phyloP scores from a whole-genome alignment of 345 rosid species.

The Hibiscus syriacus region DNA sequence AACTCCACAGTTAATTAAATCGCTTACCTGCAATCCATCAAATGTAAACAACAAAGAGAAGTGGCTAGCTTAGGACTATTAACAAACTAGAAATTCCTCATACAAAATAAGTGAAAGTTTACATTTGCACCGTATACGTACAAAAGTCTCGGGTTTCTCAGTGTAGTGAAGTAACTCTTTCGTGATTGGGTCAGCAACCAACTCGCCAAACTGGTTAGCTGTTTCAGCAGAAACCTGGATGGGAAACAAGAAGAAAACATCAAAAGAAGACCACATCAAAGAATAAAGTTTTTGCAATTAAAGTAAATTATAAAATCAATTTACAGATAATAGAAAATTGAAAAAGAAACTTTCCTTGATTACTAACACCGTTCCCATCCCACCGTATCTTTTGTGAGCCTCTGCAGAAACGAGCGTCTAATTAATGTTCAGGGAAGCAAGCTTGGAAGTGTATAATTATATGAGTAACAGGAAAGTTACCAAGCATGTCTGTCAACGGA shows the following conservation, averaged over 20 bases:
- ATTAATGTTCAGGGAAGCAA: background rate
- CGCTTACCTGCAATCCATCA: too few species aligned
- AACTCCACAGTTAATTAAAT: constrained; percentile 76
- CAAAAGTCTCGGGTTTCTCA: constrained; percentile 91
- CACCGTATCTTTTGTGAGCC: too few species aligned
- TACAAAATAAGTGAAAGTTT: background rate
- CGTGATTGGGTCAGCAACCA: constrained; percentile 73
- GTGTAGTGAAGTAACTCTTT: constrained; percentile 79
- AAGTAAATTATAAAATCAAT: background rate
- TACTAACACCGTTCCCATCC: constrained; percentile 76
- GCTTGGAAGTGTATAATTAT: background rate
- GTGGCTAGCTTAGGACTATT: background rate
- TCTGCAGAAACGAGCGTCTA: too few species aligned
- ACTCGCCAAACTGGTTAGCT: constrained; percentile 73
- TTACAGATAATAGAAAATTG: background rate
- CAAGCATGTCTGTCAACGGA: constrained; percentile 65
- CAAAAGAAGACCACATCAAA: background rate
- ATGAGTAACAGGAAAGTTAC: constrained; percentile 25
- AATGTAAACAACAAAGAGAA: constrained; percentile 2
- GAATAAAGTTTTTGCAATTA: background rate
- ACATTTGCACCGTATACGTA: constrained; percentile 25
- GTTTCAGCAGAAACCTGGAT: constrained; percentile 83
- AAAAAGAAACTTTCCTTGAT: constrained; percentile 46
- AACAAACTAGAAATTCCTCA: background rate
- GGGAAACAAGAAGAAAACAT: background rate